These are phyloP conservation scores for Penicillium sp. DNA, from an alignment of 2,329 filamentous ascomycete species.

Conservation along the genomic window DNA sequence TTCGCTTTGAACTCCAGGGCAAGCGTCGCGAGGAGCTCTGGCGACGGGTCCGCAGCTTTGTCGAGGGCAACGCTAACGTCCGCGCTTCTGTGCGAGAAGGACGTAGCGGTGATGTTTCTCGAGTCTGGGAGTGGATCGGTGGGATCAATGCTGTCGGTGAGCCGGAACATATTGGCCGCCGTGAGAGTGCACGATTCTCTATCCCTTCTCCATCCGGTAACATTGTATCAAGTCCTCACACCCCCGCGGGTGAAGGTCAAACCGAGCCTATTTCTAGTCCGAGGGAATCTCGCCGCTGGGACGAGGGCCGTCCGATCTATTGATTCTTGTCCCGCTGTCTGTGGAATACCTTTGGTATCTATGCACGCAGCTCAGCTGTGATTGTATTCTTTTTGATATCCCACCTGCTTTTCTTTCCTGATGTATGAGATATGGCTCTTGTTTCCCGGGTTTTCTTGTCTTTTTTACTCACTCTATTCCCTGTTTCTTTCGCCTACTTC, in stretches of 20 bases:
- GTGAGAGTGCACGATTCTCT: constrained; percentile 30
- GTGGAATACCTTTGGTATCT: constrained; percentile 7
- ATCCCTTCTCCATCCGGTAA: constrained; percentile 29
- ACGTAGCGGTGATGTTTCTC: constrained; percentile 56
- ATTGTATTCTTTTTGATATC: constrained; percentile 11
- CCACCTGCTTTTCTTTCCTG: constrained; percentile 3
- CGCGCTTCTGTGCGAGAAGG: constrained; percentile 69
- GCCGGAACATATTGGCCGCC: constrained; percentile 27
- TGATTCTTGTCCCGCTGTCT: constrained; percentile 20
- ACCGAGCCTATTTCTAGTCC: constrained; percentile 25
- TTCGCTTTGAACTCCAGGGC: constrained; percentile 76
- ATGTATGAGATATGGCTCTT: constrained; percentile 12
- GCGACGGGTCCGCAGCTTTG: constrained; percentile 76
- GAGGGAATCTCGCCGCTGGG: constrained; percentile 38
- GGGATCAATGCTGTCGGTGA: constrained; percentile 56
- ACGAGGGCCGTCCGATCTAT: constrained; percentile 46
- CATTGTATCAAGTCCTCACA: constrained; percentile 15
- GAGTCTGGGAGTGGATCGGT: constrained; percentile 70
- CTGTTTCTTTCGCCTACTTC: background rate
- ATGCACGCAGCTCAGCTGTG: constrained; percentile 7
- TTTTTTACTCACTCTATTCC: background rate
- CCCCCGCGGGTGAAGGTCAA: constrained; percentile 16
- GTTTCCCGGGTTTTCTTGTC: constrained; percentile 1
- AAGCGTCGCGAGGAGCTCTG: constrained; percentile 77
- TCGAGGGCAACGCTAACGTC: constrained; percentile 93